Percentiles rank a stretch among this genome's conserved stretches.
Evolutionary conservation across 257 asterid genomes (phyloP).

Genomic region (Asclepias syriaca): DNA sequence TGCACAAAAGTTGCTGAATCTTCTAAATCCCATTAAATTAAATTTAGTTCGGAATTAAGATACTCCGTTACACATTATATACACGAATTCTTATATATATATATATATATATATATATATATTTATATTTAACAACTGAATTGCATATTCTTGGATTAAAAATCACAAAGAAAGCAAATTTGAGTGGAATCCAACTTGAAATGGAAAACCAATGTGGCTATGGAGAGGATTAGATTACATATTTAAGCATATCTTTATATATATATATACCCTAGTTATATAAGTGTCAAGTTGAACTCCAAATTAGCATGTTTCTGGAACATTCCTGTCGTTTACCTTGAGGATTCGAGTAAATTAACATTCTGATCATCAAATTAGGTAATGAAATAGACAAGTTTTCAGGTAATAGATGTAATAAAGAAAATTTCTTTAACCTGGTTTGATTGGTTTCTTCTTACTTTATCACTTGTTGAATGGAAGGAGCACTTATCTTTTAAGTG

Average conservation of each 20-base stretch:
- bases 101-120: too few relatives aligned
- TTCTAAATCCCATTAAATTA: neutral
- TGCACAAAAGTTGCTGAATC: neutral
- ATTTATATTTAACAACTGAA: too few relatives aligned
- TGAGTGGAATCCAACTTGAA: slow-evolving; percentile 10
- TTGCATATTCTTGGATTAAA: too few relatives aligned
- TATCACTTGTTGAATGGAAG: slow-evolving; percentile 14
- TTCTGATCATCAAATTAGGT: slow-evolving; percentile 17
- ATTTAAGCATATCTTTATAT: neutral
- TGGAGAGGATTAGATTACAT: neutral
- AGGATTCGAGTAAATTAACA: neutral
- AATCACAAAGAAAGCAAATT: neutral
- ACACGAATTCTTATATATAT: too few relatives aligned
- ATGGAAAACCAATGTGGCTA: slow-evolving; percentile 10
- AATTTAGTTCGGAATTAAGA: too few relatives aligned
- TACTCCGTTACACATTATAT: too few relatives aligned
- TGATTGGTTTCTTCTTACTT: slow-evolving; percentile 14
- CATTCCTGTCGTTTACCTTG: neutral
- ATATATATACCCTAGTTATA: too few relatives aligned
- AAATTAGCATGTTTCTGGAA: slow-evolving; percentile 3
- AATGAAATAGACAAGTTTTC: slow-evolving; percentile 16
- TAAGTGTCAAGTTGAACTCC: slow-evolving; percentile 5
- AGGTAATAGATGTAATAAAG: slow-evolving; percentile 8
- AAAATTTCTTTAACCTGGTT: slow-evolving; percentile 9
- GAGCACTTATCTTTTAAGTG: slow-evolving; percentile 27